Evolutionary conservation across 2,329 filamentous ascomycete genomes (phyloP), one percentile per base, ranked within the genome.

Genomic region (Pezicula carpinea): DNA sequence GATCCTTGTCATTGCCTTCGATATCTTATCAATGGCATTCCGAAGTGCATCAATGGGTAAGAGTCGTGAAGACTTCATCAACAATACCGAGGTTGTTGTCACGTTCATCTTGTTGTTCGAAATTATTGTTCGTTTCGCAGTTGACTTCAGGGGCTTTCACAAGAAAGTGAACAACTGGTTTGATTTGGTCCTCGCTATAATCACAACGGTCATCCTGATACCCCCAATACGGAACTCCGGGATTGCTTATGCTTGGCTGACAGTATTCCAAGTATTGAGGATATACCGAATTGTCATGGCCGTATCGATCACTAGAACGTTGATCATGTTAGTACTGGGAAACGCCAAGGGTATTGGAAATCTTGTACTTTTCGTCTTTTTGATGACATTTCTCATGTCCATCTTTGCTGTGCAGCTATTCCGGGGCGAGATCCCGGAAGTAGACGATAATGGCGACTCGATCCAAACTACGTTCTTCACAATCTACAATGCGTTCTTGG

Each of bases 351-450:
- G 95, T 87, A 85, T 99, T 52, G 79, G 87, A 33, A 99, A 99
- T 63, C 72, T 99, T 51, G 95, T 99, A 70, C 73, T 97, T 15
- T 99, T 99, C 64, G 90, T 99, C 60, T 96, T 97, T 62, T 74
- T 99, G 43, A 88, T 96, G 61, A 96, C 91, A 0, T 97, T 96
- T 61, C 75, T 99, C 39, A 87, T 91, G 57, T 86, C 93, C 3
- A 95, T 99, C 48, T 90, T 99, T 59, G 93, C 93, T 6, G 82
- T 87, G 1, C 92, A 99, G 64, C 80, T 99, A 4, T 95, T 99
- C 61, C 85, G 93, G 31, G 91, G 91, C 23, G 85, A 95, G 57
- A 79, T 97, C 22, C 85, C 88, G 1, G 59, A 74, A 26, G 58
- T 73, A n/a, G 80, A 89, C 54, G 66, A 71, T 2, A 64, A 69